Evolutionary conservation across 1,284 basidiomycete genomes (phyloP).

Genomic region (Rhodotorula sp.): DNA sequence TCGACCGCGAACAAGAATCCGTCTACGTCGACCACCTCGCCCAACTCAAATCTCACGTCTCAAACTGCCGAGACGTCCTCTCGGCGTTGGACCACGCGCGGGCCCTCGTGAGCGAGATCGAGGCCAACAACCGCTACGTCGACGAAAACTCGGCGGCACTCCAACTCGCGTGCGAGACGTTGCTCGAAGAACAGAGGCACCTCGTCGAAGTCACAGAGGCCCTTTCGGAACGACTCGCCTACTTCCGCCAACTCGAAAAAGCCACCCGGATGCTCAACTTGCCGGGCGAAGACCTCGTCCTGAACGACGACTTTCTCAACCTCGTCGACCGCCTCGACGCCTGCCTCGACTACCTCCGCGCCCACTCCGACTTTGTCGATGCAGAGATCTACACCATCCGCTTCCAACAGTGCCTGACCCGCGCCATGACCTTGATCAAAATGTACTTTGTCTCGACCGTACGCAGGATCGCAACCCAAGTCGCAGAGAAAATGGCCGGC

Average conservation of each 20-base stretch:
- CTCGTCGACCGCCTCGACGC: slow-evolving; percentile 91
- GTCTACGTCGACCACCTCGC: slow-evolving; percentile 80
- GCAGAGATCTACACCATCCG: slow-evolving; percentile 85
- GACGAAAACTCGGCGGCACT: slow-evolving; percentile 82
- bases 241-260: slow-evolving; percentile 85
- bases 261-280: slow-evolving; percentile 87
- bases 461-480: slow-evolving; percentile 64
- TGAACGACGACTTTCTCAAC: slow-evolving; percentile 81
- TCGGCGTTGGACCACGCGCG: slow-evolving; percentile 69
- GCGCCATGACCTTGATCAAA: slow-evolving; percentile 92
- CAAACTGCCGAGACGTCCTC: slow-evolving; percentile 69
- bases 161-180: slow-evolving; percentile 81
- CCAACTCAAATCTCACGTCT: slow-evolving; percentile 68
- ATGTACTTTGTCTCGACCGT: slow-evolving; percentile 86
- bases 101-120: slow-evolving; percentile 70
- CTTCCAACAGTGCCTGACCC: slow-evolving; percentile 92
- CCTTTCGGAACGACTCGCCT: slow-evolving; percentile 72
- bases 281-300: slow-evolving; percentile 82
- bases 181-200: slow-evolving; percentile 80
- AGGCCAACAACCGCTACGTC: slow-evolving; percentile 75
- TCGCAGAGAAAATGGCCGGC: slow-evolving; percentile 68
- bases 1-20: slow-evolving; percentile 85
- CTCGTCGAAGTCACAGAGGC: slow-evolving; percentile 73
- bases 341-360: slow-evolving; percentile 74
- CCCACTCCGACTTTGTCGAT: slow-evolving; percentile 80